Evolutionary conservation across 2,329 filamentous ascomycete species (phyloP), one percentile per base, ranked within the genome.

Genomic region (Curvularia eragrostidis): DNA sequence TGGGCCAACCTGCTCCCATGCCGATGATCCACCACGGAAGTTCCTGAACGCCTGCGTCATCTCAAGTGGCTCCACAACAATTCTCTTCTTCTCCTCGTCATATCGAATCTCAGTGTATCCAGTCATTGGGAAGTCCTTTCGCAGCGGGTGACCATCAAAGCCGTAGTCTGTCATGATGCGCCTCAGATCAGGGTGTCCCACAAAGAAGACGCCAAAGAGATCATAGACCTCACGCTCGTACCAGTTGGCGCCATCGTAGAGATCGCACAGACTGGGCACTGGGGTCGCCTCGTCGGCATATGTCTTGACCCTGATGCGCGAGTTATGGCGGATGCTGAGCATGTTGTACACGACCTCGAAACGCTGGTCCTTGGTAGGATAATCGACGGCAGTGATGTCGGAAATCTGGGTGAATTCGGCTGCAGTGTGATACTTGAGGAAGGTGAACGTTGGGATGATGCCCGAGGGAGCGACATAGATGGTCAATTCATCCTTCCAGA

Each of bases 131-230:
- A 99, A 99, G 77, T 99, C 95, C 83, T 99, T 99, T 75, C 96
- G 87, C 75, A 99, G 82, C 41, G 95, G 95, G 81, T 99, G 95
- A 52, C 95, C 95, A 78, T 99, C 96, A 75, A 99, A 99, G 52
- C 95, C 95, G 78, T 99, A 99, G 78, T 99, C 95, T 66, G 95
- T 99, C 94, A 99, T 96, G 82, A 99, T 98, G 69, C 95, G 88
- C 78, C 95, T 88, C 70, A 99, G 84, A 81, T 99, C 96, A 38
- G 95, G 95, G 82, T 99, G 95, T 62, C 90, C 92, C 53, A 89
- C 85, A 80, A 99, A 99, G 84, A 98, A 97, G 67, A 99, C 93
- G 64, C 95, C 95, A 75, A 96, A 99, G 72, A 99, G 80, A 79
- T 99, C 95, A 81, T 98, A 98, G 23, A 96, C 93, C 81, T 99